Percentiles rank a stretch among this genome's conserved stretches.
These are phyloP conservation scores for Solanum paucissectum DNA, from an alignment of 257 asterid genomes.

Conservation along the genomic window DNA sequence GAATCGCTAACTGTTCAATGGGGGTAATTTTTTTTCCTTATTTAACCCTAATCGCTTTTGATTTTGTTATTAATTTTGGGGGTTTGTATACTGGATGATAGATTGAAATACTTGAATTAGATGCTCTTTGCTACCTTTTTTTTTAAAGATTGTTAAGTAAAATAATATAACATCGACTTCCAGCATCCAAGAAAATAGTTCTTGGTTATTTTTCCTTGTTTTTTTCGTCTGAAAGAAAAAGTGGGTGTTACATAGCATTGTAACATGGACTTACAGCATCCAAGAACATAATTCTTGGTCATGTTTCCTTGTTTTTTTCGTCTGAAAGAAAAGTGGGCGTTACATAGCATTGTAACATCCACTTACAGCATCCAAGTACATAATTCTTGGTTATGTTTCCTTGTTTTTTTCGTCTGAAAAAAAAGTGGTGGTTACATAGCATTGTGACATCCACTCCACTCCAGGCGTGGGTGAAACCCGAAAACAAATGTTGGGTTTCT, in stretches of 20 bases:
- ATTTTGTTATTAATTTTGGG: background rate
- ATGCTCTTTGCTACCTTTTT: background rate
- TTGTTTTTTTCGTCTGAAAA: background rate
- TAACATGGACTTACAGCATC: background rate
- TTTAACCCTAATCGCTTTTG: background rate
- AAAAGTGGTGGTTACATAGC: background rate
- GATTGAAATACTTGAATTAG: background rate
- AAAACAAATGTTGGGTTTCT: background rate
- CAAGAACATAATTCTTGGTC: background rate
- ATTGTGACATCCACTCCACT: background rate
- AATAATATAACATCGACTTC: background rate
- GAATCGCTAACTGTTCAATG: conserved; percentile 10
- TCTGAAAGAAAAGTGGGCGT: background rate
- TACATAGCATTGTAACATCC: background rate
- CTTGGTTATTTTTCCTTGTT: background rate
- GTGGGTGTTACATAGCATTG: background rate
- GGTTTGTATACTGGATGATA: background rate
- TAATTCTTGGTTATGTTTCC: background rate
- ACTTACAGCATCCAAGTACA: background rate
- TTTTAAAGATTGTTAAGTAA: background rate
- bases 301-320: background rate
- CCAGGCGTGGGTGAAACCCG: background rate
- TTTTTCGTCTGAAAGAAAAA: background rate
- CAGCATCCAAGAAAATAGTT: background rate
- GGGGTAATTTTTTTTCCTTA: background rate